Percentiles rank a stretch among this genome's conserved stretches.
Conservation (phyloP, 1,284 basidiomycete species). For the Trametes hirsuta region DNA sequence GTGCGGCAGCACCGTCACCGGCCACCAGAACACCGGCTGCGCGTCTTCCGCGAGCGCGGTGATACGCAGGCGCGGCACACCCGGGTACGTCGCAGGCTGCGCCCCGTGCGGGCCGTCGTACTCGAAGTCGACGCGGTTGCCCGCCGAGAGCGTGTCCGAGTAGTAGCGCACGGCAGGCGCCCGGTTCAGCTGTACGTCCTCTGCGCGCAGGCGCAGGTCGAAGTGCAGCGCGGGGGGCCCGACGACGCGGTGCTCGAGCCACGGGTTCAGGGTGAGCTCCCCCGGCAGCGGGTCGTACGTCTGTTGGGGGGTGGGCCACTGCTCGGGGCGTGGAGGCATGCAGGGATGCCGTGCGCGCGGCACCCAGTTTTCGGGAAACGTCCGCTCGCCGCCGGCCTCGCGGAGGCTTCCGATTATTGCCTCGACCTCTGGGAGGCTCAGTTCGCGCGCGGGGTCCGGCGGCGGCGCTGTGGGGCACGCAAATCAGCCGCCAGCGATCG, state of each 20-base stretch:
- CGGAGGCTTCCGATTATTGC: conserved; percentile 38
- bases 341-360: conserved; percentile 48
- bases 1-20: conserved; percentile 44
- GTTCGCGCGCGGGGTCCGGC: conserved; percentile 20
- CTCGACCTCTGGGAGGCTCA: conserved; percentile 35
- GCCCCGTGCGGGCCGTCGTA: conserved; percentile 44
- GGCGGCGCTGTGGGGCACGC: conserved; percentile 15
- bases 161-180: conserved; percentile 5
- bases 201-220: conserved; percentile 42
- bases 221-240: conserved; percentile 52
- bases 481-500: conserved; percentile 5
- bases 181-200: conserved; percentile 20
- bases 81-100: conserved; percentile 63
- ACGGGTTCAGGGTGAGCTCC: conserved; percentile 56
- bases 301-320: conserved; percentile 48
- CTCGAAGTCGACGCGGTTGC: conserved; percentile 32
- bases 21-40: conserved; percentile 52
- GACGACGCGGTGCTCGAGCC: conserved; percentile 47
- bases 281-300: conserved; percentile 38
- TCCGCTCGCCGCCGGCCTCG: conserved; percentile 34
- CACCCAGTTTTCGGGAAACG: conserved; percentile 52
- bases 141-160: conserved; percentile 15
- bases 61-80: conserved; percentile 56
- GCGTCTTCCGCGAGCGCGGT: conserved; percentile 53
- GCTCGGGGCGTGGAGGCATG: conserved; percentile 50